These are phyloP conservation scores for Biscogniauxia sp. DNA, from an alignment of 2,329 filamentous ascomycete genomes.

Conservation along the genomic window DNA sequence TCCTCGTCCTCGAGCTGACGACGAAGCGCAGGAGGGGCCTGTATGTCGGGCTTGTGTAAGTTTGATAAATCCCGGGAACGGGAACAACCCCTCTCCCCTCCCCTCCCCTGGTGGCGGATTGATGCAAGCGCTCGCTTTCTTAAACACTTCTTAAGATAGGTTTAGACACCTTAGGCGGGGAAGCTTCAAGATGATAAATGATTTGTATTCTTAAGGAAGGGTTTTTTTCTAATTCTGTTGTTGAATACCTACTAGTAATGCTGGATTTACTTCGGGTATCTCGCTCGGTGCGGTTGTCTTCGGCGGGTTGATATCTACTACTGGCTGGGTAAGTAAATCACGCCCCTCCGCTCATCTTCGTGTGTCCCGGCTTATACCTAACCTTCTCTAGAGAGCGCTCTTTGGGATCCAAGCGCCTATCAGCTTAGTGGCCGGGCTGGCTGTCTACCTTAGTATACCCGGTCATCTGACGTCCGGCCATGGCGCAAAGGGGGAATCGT, in stretches of 20 bases:
- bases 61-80: too few species aligned
- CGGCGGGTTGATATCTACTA: constrained; percentile 58
- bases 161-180: too few species aligned
- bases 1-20: constrained; percentile 73
- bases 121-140: too few species aligned
- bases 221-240: constrained; percentile 1
- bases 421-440: constrained; percentile 57
- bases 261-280: constrained; percentile 69
- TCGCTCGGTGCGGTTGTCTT: constrained; percentile 69
- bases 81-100: too few species aligned
- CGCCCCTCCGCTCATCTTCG: neutral
- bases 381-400: constrained; percentile 54
- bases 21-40: constrained; percentile 66
- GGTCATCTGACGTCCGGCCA: constrained; percentile 29
- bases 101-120: too few species aligned
- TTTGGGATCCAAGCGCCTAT: constrained; percentile 72
- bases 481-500: constrained; percentile 39
- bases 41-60: constrained; percentile 64
- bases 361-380: constrained; percentile 12
- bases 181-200: too few species aligned
- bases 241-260: constrained; percentile 54
- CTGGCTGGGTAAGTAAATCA: constrained; percentile 64
- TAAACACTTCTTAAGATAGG: too few species aligned
- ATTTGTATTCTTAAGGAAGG: too few species aligned
- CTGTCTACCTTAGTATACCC: constrained; percentile 66